Percentiles rank a stretch among this genome's conserved stretches.
Conservation (phyloP, 352 stramenopile species). For the Halophytophthora polymorphica region DNA sequence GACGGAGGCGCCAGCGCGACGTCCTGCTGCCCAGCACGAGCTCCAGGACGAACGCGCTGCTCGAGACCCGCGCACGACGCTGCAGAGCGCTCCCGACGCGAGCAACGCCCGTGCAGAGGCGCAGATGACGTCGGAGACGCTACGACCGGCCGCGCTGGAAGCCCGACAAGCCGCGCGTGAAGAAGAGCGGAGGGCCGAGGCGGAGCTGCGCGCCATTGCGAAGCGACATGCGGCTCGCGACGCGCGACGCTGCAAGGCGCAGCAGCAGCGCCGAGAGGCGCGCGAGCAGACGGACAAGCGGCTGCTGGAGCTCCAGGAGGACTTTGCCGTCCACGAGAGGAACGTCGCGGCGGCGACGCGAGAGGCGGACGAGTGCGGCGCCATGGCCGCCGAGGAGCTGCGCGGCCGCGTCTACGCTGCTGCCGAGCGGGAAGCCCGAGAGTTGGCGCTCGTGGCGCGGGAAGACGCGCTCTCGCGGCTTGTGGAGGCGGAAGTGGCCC, state of each 20-base stretch:
- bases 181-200: not conserved
- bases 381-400: conserved; percentile 18
- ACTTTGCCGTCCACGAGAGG: conserved; percentile 18
- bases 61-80: no score
- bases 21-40: not conserved
- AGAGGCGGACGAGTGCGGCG: conserved; percentile 13
- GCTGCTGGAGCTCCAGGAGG: conserved; percentile 17
- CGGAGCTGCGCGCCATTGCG: conserved; percentile 9
- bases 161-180: not conserved
- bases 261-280: conserved; percentile 13
- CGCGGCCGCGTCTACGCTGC: conserved; percentile 4
- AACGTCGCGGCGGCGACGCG: conserved; percentile 2
- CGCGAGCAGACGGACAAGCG: conserved; percentile 8
- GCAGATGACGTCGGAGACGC: no score
- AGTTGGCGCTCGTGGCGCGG: conserved; percentile 4
- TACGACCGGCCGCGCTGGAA: no score
- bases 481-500: conserved; percentile 2
- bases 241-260: conserved; percentile 11
- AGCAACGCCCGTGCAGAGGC: no score
- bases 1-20: not conserved
- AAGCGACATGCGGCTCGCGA: conserved; percentile 20
- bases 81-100: no score
- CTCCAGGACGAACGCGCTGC: not conserved
- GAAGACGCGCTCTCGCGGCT: conserved; percentile 19
- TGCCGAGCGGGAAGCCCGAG: conserved; percentile 10